These are phyloP conservation scores for Xylaria sp. DNA, from an alignment of 2,329 filamentous ascomycete species.

Conservation along the genomic window DNA sequence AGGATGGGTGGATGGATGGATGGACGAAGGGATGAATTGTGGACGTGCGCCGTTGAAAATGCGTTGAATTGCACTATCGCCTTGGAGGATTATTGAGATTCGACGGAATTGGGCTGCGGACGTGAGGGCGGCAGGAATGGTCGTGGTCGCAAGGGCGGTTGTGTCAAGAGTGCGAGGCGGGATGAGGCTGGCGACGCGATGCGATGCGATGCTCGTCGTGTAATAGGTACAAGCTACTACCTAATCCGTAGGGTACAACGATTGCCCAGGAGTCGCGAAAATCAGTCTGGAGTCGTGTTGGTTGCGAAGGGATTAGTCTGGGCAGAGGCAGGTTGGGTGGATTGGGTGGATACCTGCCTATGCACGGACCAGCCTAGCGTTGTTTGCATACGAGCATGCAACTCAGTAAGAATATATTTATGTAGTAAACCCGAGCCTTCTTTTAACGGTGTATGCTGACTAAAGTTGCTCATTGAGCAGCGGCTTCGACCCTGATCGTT, in stretches of 20 bases:
- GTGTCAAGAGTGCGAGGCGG: conserved; percentile 21
- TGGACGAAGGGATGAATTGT: conserved; percentile 2
- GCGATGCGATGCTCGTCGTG: conserved; percentile 37
- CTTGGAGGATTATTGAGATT: neutral
- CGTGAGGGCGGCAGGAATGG: neutral
- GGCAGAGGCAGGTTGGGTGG: conserved; percentile 6
- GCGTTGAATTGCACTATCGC: neutral
- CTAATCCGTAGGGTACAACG: conserved; percentile 20
- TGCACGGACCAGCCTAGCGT: neutral
- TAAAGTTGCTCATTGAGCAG: neutral
- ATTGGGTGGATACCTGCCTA: neutral
- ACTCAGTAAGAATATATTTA: neutral
- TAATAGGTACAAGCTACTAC: conserved; percentile 30
- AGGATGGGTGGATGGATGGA: too few relatives aligned
- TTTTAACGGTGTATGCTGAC: conserved; percentile 1
- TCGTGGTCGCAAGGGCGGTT: conserved; percentile 20
- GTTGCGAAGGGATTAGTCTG: conserved; percentile 34
- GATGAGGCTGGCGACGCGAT: conserved; percentile 30
- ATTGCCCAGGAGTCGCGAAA: conserved; percentile 37
- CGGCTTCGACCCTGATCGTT: too few relatives aligned
- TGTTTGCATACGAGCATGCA: neutral
- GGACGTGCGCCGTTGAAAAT: conserved; percentile 15
- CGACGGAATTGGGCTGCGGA: neutral
- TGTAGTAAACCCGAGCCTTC: neutral
- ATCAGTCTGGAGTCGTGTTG: conserved; percentile 34